Percentiles rank a stretch among this genome's conserved stretches.
Conservation (phyloP, 1,139 yeast genomes). For the Suhomyces terraborum region DNA sequence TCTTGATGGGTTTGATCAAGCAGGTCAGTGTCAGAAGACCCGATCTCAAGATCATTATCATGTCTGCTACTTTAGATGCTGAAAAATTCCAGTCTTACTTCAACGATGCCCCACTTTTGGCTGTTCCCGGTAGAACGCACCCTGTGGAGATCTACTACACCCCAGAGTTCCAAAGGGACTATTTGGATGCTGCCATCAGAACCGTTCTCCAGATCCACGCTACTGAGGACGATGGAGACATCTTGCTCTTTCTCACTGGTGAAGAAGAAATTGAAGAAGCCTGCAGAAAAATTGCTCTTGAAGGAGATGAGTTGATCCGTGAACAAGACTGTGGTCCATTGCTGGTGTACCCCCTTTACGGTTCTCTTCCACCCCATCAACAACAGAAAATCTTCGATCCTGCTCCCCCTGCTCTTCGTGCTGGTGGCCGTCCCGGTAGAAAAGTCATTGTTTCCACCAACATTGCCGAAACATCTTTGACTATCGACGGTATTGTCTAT, state of each 20-base stretch:
- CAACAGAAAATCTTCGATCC: constrained; percentile 92
- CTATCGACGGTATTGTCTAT: constrained; percentile 95
- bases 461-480: constrained; percentile 96
- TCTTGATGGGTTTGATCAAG: constrained; percentile 90
- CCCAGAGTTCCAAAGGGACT: constrained; percentile 94
- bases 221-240: constrained; percentile 93
- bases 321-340: constrained; percentile 91
- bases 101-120: constrained; percentile 87
- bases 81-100: constrained; percentile 91
- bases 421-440: constrained; percentile 86
- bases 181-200: constrained; percentile 89
- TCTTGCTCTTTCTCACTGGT: constrained; percentile 87
- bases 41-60: constrained; percentile 86
- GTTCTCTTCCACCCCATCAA: constrained; percentile 93
- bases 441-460: constrained; percentile 93
- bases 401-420: constrained; percentile 66
- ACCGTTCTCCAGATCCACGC: constrained; percentile 96
- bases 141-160: constrained; percentile 97
- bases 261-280: constrained; percentile 99
- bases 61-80: constrained; percentile 98
- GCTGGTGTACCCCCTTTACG: constrained; percentile 88
- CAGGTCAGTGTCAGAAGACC: constrained; percentile 78
- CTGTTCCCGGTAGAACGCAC: constrained; percentile 97
- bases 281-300: constrained; percentile 81
- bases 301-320: constrained; percentile 82